A percentile compares a stretch with the other conserved stretches of the same genome.
Evolutionary conservation across 1,284 basidiomycete genomes (phyloP).

Genomic region (Naganishia cerealis): DNA sequence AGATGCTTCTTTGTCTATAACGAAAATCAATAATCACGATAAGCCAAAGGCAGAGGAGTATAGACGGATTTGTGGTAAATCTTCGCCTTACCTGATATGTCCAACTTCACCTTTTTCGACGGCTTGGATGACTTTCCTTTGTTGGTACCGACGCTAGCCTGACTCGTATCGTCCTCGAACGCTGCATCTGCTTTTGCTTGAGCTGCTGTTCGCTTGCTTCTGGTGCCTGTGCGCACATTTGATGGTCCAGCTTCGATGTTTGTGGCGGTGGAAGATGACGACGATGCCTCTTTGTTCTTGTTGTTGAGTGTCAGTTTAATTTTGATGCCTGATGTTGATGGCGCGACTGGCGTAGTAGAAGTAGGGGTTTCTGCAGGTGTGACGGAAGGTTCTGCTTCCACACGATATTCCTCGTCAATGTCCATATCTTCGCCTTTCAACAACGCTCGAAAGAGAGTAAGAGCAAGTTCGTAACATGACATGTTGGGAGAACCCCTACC

Average conservation of each 20-base stretch:
- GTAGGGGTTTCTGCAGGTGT: constrained; percentile 3
- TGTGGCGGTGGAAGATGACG: constrained; percentile 17
- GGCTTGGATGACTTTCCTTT: constrained; percentile 7
- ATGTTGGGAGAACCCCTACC: not conserved
- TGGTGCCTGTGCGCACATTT: not conserved
- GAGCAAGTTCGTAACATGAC: not conserved
- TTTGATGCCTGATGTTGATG: constrained; percentile 23
- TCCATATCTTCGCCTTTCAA: constrained; percentile 29
- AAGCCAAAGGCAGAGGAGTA: not conserved
- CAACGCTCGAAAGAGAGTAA: not conserved
- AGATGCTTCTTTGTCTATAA: constrained; percentile 10
- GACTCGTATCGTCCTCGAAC: constrained; percentile 27
- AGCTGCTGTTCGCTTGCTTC: constrained; percentile 19
- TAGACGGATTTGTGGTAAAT: not conserved
- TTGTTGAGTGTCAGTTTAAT: constrained; percentile 23
- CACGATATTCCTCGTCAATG: constrained; percentile 27
- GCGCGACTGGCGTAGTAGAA: not conserved
- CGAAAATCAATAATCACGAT: not conserved
- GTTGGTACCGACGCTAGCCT: constrained; percentile 20
- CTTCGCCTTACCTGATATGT: constrained; percentile 2
- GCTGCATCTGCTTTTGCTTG: constrained; percentile 14
- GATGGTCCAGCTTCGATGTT: constrained; percentile 23
- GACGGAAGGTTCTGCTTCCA: constrained; percentile 3
- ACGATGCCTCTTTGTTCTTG: constrained; percentile 11
- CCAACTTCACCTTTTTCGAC: constrained; percentile 15